Evolutionary conservation across 139 green algal genomes (phyloP).

Genomic region (Chlorella sp.): DNA sequence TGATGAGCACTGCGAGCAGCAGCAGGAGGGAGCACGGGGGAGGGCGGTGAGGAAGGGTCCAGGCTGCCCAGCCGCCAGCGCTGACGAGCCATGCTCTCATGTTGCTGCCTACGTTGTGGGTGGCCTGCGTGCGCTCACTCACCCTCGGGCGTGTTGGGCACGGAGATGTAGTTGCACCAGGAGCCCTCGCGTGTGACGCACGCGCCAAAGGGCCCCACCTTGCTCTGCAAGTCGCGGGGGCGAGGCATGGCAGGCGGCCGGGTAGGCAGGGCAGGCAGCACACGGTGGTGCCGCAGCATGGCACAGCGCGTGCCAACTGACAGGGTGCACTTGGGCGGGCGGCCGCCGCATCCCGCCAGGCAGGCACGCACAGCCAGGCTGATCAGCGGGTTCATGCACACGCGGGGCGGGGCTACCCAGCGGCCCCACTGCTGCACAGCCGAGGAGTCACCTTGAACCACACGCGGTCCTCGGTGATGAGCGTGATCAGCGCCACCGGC

Average conservation of each 20-base stretch:
- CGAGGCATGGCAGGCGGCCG: not conserved
- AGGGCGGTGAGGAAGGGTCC: not conserved
- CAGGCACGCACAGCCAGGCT: not conserved
- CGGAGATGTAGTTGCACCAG: constrained; percentile 41
- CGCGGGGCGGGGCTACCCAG: too few relatives aligned
- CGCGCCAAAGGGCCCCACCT: constrained; percentile 35
- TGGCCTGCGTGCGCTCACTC: too few relatives aligned
- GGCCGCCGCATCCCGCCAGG: not conserved
- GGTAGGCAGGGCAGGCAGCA: not conserved
- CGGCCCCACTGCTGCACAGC: not conserved
- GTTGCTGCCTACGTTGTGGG: too few relatives aligned
- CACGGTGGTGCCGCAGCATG: not conserved
- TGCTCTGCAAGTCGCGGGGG: constrained; percentile 17
- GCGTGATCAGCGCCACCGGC: constrained; percentile 37
- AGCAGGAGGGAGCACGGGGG: not conserved
- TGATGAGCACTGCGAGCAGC: constrained; percentile 67
- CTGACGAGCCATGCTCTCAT: not conserved
- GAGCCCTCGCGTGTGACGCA: constrained; percentile 27
- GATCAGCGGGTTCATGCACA: too few relatives aligned
- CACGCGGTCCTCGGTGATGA: constrained; percentile 37
- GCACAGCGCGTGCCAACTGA: too few relatives aligned
- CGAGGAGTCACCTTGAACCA: constrained; percentile 32
- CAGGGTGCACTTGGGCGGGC: not conserved
- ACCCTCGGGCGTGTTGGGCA: constrained; percentile 36
- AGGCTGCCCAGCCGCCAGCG: not conserved